phyloP scores from a whole-genome alignment of 805 yeast species.

The Yamadazyma sp. region DNA sequence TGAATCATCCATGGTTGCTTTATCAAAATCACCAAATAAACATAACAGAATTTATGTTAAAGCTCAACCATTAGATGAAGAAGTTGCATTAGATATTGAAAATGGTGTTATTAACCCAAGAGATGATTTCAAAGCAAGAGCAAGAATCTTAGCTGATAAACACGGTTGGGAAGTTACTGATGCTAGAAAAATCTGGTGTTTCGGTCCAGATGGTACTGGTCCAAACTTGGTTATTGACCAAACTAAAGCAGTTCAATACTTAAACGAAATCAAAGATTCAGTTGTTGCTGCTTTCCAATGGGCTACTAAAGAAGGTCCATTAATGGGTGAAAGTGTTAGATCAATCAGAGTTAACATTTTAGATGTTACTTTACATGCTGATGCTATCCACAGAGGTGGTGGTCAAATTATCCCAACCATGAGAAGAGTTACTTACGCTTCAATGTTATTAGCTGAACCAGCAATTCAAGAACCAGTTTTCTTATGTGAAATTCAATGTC shows the following conservation, averaged over 20 bases:
- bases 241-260: conserved; percentile 99
- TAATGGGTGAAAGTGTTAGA: conserved; percentile 95
- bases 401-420: conserved; percentile 99
- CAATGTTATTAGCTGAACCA: conserved; percentile 97
- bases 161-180: conserved; percentile 99
- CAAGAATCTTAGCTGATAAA: conserved; percentile 97
- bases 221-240: conserved; percentile 98
- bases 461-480: conserved; percentile 99
- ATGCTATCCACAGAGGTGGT: conserved; percentile 99
- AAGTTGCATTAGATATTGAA: conserved; percentile 89
- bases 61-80: conserved; percentile 96
- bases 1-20: conserved; percentile 93
- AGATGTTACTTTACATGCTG: conserved; percentile 99
- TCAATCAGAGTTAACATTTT: conserved; percentile 95
- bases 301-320: conserved; percentile 99
- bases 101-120: conserved; percentile 86
- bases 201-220: conserved; percentile 99
- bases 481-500: conserved; percentile 99
- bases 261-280: conserved; percentile 98
- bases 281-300: conserved; percentile 99
- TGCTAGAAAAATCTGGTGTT: conserved; percentile 99
- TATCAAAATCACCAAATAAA: conserved; percentile 99
- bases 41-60: conserved; percentile 99
- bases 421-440: conserved; percentile 99
- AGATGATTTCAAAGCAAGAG: conserved; percentile 99